These are phyloP conservation scores for Trichomonas vaginalis DNA, from an alignment of 208 protist genomes.

Conservation along the genomic window DNA sequence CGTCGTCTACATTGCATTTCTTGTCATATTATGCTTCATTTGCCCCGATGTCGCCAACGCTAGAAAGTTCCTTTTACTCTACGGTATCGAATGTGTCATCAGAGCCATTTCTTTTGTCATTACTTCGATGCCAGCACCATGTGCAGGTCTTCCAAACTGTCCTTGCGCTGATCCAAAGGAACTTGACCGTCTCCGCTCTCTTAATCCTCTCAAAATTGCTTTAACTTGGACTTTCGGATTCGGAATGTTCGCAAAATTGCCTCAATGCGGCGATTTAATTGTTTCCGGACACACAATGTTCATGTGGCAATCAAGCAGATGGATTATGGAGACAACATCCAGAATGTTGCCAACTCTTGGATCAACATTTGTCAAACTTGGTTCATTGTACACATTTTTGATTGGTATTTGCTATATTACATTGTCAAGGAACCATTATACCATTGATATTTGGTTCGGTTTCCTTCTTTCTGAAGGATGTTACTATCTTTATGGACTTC, in stretches of 20 bases:
- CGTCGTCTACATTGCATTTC: not conserved
- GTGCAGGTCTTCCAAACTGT: not conserved
- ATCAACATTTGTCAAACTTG: not conserved
- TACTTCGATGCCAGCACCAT: not conserved
- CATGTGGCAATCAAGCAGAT: not conserved
- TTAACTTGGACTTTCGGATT: not conserved
- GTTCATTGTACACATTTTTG: not conserved
- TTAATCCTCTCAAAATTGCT: not conserved
- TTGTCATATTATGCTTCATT: not conserved
- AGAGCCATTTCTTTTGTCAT: not conserved
- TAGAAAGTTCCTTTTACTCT: not conserved
- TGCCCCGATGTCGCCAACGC: not conserved
- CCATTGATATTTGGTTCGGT: not conserved
- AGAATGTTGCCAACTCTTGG: not conserved
- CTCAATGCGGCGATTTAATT: not conserved
- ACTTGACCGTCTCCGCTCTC: no score
- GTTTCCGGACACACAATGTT: not conserved
- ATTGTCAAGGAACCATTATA: not conserved
- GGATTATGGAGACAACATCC: not conserved
- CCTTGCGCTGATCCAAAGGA: not conserved
- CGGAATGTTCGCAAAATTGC: not conserved
- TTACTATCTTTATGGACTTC: not conserved
- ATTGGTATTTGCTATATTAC: not conserved
- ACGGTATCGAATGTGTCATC: not conserved
- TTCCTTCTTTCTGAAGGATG: not conserved